Conservation (phyloP, 2,329 filamentous ascomycete species). For the Hawksworthiomyces lignivorus region DNA sequence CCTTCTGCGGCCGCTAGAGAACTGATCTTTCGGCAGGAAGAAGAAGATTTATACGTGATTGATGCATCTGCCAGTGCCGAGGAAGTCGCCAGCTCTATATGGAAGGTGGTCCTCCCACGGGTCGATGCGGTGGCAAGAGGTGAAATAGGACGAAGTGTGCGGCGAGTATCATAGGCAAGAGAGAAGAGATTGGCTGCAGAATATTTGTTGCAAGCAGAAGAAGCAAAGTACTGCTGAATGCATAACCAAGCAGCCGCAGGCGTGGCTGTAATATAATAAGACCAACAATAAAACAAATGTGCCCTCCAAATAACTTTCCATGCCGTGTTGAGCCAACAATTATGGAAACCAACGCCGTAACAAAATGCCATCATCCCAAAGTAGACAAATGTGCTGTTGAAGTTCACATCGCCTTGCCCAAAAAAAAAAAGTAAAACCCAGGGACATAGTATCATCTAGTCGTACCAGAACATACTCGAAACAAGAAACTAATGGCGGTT, state of each 20-base stretch:
- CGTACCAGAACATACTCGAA: neutral
- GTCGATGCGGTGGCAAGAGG: conserved; percentile 29
- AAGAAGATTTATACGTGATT: conserved; percentile 46
- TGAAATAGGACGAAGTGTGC: no score
- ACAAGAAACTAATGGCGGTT: conserved; percentile 31
- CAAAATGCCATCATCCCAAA: neutral
- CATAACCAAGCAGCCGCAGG: no score
- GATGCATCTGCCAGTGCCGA: conserved; percentile 48
- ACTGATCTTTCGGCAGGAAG: conserved; percentile 37
- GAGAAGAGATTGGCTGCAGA: no score
- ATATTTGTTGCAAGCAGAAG: no score
- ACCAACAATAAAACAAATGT: no score
- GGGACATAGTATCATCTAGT: neutral
- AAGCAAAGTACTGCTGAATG: no score
- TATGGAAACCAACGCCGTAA: conserved; percentile 5
- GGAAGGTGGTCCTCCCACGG: conserved; percentile 40
- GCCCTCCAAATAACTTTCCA: no score
- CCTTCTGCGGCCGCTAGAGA: conserved; percentile 10
- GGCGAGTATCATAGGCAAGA: no score
- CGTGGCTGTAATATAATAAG: no score
- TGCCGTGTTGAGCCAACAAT: conserved; percentile 18
- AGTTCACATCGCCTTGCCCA: conserved; percentile 6
- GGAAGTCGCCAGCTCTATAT: conserved; percentile 49
- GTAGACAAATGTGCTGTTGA: conserved; percentile 9
- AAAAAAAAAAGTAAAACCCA: neutral